A percentile compares a stretch with the other conserved stretches of the same genome.
Evolutionary conservation across 805 yeast genomes (phyloP).

Genomic region (Ogataea pignaliae): DNA sequence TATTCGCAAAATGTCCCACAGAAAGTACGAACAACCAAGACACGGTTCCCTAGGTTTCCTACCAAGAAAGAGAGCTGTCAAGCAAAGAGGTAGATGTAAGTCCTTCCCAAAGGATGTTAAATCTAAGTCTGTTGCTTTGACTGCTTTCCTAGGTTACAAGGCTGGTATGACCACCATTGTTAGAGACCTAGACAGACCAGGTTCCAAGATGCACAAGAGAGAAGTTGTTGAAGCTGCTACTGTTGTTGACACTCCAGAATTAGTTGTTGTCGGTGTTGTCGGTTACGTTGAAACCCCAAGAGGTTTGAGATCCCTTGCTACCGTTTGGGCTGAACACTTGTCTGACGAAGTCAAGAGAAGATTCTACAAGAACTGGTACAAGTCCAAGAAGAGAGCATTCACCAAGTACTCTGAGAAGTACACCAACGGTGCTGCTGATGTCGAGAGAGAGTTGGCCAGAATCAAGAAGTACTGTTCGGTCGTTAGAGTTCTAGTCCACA

Average conservation of each 20-base stretch:
- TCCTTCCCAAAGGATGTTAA: slow-evolving; percentile 99
- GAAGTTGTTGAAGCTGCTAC: slow-evolving; percentile 99
- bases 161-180: slow-evolving; percentile 99
- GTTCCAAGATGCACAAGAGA: slow-evolving; percentile 99
- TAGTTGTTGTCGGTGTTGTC: slow-evolving; percentile 99
- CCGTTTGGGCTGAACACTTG: slow-evolving; percentile 99
- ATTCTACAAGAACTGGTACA: slow-evolving; percentile 99
- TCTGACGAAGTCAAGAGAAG: slow-evolving; percentile 99
- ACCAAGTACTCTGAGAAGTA: slow-evolving; percentile 99
- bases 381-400: slow-evolving; percentile 99
- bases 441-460: slow-evolving; percentile 97
- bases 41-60: slow-evolving; percentile 99
- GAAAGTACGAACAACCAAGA: slow-evolving; percentile 99
- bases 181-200: slow-evolving; percentile 99
- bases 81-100: slow-evolving; percentile 98
- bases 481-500: slow-evolving; percentile 99
- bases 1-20: slow-evolving; percentile 81
- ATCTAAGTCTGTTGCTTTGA: slow-evolving; percentile 96
- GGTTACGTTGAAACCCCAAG: slow-evolving; percentile 99
- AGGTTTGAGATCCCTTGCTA: slow-evolving; percentile 98
- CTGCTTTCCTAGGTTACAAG: slow-evolving; percentile 99
- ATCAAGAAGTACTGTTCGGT: slow-evolving; percentile 97
- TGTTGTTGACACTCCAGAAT: slow-evolving; percentile 98
- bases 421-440: slow-evolving; percentile 82
- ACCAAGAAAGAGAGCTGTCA: slow-evolving; percentile 99